Evolutionary conservation across 2,329 filamentous ascomycete genomes (phyloP).

Genomic region (Myriangium duriaei): DNA sequence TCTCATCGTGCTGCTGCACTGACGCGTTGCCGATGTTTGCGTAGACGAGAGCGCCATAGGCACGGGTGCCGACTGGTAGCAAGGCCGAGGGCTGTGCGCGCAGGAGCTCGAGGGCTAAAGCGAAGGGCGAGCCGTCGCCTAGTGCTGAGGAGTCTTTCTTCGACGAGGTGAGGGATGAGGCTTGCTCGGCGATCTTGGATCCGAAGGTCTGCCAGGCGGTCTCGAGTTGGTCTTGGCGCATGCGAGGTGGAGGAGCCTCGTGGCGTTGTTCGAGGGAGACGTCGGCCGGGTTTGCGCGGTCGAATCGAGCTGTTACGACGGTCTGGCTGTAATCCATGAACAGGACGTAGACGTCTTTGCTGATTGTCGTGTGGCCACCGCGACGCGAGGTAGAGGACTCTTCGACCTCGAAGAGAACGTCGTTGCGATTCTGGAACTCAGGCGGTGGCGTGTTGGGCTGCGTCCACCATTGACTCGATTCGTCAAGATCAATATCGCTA

Average conservation of each 20-base stretch:
- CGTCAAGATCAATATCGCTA: conserved; percentile 68
- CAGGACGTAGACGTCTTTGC: conserved; percentile 73
- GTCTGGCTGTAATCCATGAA: conserved; percentile 97
- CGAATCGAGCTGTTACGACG: conserved; percentile 67
- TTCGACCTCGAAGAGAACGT: conserved; percentile 72
- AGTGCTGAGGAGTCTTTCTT: conserved; percentile 63
- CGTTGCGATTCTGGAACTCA: conserved; percentile 66
- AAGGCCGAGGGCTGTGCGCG: conserved; percentile 58
- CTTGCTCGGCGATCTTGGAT: conserved; percentile 59
- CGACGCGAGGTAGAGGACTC: conserved; percentile 59
- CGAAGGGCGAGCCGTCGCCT: conserved; percentile 70
- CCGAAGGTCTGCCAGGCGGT: conserved; percentile 72
- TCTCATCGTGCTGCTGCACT: conserved; percentile 82
- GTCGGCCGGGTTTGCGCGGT: conserved; percentile 59
- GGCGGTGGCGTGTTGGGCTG: conserved; percentile 69
- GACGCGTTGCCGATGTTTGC: conserved; percentile 90
- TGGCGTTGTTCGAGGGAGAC: conserved; percentile 74
- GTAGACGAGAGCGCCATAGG: conserved; percentile 87
- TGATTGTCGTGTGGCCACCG: conserved; percentile 57
- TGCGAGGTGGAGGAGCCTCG: conserved; percentile 64
- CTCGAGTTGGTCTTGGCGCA: conserved; percentile 90
- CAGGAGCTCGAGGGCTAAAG: conserved; percentile 68
- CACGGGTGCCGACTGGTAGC: conserved; percentile 70
- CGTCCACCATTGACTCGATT: conserved; percentile 74
- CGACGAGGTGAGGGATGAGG: conserved; percentile 48